A percentile compares a stretch with the other conserved stretches of the same genome.
Evolutionary conservation across 306 rosid species (phyloP).

Genomic region (Cucumis cinereus): DNA sequence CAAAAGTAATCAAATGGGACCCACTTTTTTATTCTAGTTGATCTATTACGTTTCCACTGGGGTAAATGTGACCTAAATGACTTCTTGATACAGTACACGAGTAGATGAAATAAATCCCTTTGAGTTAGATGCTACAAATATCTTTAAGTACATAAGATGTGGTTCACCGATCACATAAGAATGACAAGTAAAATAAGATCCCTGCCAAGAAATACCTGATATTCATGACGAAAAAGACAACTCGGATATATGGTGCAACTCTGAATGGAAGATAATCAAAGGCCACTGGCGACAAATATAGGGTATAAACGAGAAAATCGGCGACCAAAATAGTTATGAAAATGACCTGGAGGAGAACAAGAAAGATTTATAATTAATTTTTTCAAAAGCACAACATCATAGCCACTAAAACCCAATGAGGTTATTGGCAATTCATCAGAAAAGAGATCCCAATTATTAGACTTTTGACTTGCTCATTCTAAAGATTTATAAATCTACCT

Average conservation of each 20-base stretch:
- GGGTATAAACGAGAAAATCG: slow-evolving; percentile 52
- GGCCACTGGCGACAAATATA: slow-evolving; percentile 62
- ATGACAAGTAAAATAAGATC: not conserved
- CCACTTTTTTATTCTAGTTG: too few relatives aligned
- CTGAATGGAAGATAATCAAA: slow-evolving; percentile 72
- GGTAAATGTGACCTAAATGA: not conserved
- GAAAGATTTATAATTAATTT: slow-evolving; percentile 13
- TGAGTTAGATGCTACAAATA: not conserved
- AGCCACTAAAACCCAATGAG: not conserved
- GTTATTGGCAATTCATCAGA: not conserved
- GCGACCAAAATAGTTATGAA: slow-evolving; percentile 54
- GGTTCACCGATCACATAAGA: not conserved
- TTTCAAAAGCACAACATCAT: not conserved
- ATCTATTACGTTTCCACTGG: too few relatives aligned
- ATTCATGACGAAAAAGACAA: slow-evolving; percentile 65
- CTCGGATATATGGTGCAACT: slow-evolving; percentile 87
- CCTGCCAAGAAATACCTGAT: slow-evolving; percentile 45
- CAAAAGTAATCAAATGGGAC: too few relatives aligned
- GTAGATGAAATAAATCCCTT: not conserved
- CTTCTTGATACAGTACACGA: not conserved
- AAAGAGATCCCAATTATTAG: not conserved
- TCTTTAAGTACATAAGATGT: not conserved
- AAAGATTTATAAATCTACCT: not conserved
- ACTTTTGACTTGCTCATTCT: not conserved
- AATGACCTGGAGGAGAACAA: slow-evolving; percentile 49